Evolutionary conservation across 1,284 basidiomycete species (phyloP).

Genomic region (Trametes hirsuta): DNA sequence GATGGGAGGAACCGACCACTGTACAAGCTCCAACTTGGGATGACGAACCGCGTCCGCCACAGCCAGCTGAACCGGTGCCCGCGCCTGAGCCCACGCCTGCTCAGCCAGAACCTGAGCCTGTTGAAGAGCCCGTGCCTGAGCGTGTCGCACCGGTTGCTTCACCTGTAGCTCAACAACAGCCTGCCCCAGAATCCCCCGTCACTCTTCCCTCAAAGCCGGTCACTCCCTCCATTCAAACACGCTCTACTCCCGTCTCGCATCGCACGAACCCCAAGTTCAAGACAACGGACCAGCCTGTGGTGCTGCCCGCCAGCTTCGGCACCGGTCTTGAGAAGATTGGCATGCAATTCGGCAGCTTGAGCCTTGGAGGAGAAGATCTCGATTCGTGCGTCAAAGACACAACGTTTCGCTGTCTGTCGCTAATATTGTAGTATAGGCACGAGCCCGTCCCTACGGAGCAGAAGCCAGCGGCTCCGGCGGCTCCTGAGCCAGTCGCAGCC

Average conservation of each 20-base stretch:
- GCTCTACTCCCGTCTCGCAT: constrained; percentile 56
- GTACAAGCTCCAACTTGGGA: constrained; percentile 74
- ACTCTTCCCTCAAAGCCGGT: constrained; percentile 40
- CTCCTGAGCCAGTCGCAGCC: constrained; percentile 29
- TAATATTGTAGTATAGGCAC: constrained; percentile 16
- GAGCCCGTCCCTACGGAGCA: constrained; percentile 32
- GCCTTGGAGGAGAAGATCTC: constrained; percentile 65
- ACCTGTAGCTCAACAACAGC: constrained; percentile 33
- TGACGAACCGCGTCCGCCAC: constrained; percentile 52
- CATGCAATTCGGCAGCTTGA: constrained; percentile 84
- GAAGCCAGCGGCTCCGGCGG: constrained; percentile 32
- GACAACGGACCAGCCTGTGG: constrained; percentile 72
- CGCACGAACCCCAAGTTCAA: constrained; percentile 65
- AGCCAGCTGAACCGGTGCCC: constrained; percentile 17
- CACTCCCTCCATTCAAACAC: constrained; percentile 40
- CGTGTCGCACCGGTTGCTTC: constrained; percentile 37
- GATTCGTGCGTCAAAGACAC: constrained; percentile 44
- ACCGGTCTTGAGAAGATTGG: constrained; percentile 70
- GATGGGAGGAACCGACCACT: constrained; percentile 79
- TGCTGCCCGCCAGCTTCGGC: constrained; percentile 68
- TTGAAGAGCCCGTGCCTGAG: constrained; percentile 39
- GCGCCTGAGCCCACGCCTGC: constrained; percentile 33
- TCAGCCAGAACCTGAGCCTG: constrained; percentile 29
- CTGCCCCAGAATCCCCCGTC: constrained; percentile 32
- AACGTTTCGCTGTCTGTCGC: background rate